Base-by-base conservation (phyloP, 768 basidiomycete genomes). In the Mycena belliarum region DNA sequence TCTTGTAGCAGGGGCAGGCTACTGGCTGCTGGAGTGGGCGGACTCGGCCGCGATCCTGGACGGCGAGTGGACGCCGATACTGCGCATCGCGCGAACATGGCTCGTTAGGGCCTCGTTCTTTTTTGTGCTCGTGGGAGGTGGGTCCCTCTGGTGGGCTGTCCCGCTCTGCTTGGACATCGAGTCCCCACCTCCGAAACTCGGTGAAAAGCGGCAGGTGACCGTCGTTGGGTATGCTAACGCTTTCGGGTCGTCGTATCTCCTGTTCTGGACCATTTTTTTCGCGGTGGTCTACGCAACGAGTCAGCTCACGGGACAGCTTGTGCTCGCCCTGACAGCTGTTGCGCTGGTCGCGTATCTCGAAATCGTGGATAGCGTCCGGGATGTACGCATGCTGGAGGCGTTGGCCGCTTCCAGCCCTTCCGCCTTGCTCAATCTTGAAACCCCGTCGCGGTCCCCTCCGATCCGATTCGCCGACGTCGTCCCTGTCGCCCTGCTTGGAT, bases 221-320 rank as follows among this genome's bases (percentile, higher is more conserved):
- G 82, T 98, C 2, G 72, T 93, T 1, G 95, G 95, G 0, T 96
- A 87, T 66, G 91, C 92, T 0, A 97, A 98, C 69, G 86, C 91
- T 0, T 95, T 86, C 65, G 96, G 94, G 16, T 86, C 94, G 16
- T 85, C 92, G 2, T 97, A 94, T 70, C 75, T 95, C 52, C 74
- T 96, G 35, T 91, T 97, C 67, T 89, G 89, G 83, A 77, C 82
- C 8, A 79, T 89, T 23, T 72, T 79, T 45, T 81, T 96, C 38
- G 76, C 77, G 5, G 51, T 88, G 14, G 75, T 89, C 11, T 91
- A 85, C 70, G 72, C 83, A 26, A 79, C 85, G 20, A 85, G 82
- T 11, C 93, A 94, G 63, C 81, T 93, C 4, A 87, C 89, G 0
- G 95, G 90, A 0, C 96, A 99, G 69, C 57, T 98, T 18, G 81